Percentiles rank a stretch among this genome's conserved stretches.
phyloP scores from a whole-genome alignment of 1,284 basidiomycete genomes.

The Phellinidium pouzarii region DNA sequence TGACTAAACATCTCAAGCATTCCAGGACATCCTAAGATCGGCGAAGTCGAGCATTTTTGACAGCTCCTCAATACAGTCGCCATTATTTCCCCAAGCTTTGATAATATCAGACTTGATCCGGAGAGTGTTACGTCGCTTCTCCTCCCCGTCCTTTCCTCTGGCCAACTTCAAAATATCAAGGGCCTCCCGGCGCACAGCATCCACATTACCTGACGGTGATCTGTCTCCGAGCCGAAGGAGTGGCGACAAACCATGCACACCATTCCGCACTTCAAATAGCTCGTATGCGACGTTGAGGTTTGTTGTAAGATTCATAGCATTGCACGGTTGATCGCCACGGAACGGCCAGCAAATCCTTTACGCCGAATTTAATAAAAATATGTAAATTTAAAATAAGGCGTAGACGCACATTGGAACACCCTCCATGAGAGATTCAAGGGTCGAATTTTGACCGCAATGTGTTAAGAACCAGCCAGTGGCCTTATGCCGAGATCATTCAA shows the following conservation, averaged over 20 bases:
- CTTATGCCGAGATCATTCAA: not conserved
- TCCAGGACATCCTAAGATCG: too few species aligned
- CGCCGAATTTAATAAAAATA: not conserved
- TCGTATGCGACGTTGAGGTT: constrained; percentile 26
- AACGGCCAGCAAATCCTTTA: constrained; percentile 26
- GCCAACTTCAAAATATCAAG: not conserved
- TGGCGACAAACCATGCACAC: constrained; percentile 21
- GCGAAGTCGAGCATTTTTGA: not conserved
- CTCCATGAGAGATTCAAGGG: constrained; percentile 15
- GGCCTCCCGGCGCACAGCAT: not conserved
- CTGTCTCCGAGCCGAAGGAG: constrained; percentile 11
- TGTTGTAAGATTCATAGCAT: constrained; percentile 22
- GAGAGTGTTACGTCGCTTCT: constrained; percentile 3
- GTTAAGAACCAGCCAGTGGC: constrained; percentile 19
- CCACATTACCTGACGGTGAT: constrained; percentile 2
- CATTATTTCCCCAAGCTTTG: constrained; percentile 1
- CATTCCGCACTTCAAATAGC: constrained; percentile 25
- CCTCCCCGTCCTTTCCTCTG: constrained; percentile 3
- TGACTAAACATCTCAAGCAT: too few species aligned
- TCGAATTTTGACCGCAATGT: constrained; percentile 18
- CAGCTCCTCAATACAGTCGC: not conserved
- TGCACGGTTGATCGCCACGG: constrained; percentile 23
- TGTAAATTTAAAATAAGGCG: not conserved
- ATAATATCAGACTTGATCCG: not conserved
- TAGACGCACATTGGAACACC: constrained; percentile 17